Evolutionary conservation across 306 rosid genomes (phyloP).

Genomic region (Dalbergia cochinchinensis): DNA sequence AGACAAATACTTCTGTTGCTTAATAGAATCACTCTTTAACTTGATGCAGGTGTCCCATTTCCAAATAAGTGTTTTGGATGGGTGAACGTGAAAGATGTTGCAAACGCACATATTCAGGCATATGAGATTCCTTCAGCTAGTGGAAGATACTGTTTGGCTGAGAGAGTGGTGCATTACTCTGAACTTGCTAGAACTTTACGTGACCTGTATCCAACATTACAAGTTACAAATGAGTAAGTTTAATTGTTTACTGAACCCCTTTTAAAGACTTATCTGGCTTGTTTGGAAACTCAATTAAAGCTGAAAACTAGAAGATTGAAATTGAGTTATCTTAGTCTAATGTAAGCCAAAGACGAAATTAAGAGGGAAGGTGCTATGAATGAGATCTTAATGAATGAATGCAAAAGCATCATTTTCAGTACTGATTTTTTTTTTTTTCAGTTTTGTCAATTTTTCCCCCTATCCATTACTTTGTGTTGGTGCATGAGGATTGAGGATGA

Average conservation of each 20-base stretch:
- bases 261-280: background rate
- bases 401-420: background rate
- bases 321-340: slow-evolving; percentile 11
- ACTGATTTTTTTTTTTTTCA: too few species aligned
- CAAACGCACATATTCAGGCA: slow-evolving; percentile 78
- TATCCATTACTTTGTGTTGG: too few species aligned
- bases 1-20: slow-evolving; percentile 5
- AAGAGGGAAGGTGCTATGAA: background rate
- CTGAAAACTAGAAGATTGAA: slow-evolving; percentile 23
- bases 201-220: slow-evolving; percentile 64
- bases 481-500: too few species aligned
- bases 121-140: slow-evolving; percentile 85
- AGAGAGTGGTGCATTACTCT: slow-evolving; percentile 64
- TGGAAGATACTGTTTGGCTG: slow-evolving; percentile 75
- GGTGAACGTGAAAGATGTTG: slow-evolving; percentile 86
- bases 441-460: too few species aligned
- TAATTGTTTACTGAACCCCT: background rate
- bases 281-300: slow-evolving; percentile 8
- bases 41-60: slow-evolving; percentile 68
- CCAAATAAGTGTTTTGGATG: slow-evolving; percentile 62
- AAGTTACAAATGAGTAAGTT: slow-evolving; percentile 68
- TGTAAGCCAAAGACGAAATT: slow-evolving; percentile 4
- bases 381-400: background rate
- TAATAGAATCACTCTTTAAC: background rate
- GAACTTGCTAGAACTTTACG: slow-evolving; percentile 62